phyloP scores from a whole-genome alignment of 306 rosid species.

The Alnus rubra region DNA sequence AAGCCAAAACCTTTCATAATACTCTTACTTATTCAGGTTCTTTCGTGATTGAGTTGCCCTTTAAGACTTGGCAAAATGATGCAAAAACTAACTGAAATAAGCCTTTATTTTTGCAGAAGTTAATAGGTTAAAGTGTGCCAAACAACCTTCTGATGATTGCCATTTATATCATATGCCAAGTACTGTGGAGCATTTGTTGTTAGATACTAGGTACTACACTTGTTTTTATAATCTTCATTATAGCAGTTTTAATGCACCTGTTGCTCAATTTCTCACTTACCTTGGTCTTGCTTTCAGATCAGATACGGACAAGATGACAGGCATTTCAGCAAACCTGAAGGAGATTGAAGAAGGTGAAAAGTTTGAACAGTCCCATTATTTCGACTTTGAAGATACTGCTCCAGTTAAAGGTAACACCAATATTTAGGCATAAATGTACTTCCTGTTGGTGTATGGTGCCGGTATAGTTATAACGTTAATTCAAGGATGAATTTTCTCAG shows the following conservation, averaged over 20 bases:
- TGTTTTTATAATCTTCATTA: constrained; percentile 20
- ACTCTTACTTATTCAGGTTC: constrained; percentile 49
- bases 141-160: constrained; percentile 30
- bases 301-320: constrained; percentile 41
- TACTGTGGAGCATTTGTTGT: constrained; percentile 37
- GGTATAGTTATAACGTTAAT: background rate
- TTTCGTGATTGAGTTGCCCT: constrained; percentile 17
- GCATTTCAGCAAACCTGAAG: constrained; percentile 32
- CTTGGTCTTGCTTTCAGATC: constrained; percentile 36
- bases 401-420: constrained; percentile 51
- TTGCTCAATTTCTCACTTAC: constrained; percentile 26
- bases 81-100: constrained; percentile 20
- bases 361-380: constrained; percentile 33
- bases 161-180: constrained; percentile 20
- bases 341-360: constrained; percentile 29
- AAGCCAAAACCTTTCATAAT: constrained; percentile 33
- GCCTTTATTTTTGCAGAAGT: constrained; percentile 44
- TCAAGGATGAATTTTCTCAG: background rate
- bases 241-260: constrained; percentile 25
- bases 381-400: constrained; percentile 38
- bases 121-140: constrained; percentile 33
- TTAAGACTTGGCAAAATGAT: background rate
- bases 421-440: constrained; percentile 19
- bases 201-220: constrained; percentile 44
- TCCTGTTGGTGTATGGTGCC: constrained; percentile 4